These are phyloP conservation scores for Haematococcus lacustris DNA, from an alignment of 139 green algal genomes.

Conservation along the genomic window DNA sequence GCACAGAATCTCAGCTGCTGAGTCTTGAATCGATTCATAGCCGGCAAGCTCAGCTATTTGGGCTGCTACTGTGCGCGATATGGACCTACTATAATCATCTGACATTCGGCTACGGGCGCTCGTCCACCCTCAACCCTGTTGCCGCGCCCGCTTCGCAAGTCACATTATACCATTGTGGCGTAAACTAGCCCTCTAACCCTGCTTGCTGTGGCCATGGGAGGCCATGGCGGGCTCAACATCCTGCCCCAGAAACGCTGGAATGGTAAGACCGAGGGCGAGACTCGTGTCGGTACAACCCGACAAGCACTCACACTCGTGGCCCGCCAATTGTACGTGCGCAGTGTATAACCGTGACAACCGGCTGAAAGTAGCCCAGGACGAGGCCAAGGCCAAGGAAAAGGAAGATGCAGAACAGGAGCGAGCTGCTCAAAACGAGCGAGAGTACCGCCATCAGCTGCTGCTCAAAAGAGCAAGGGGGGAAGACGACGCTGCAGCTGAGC, in stretches of 20 bases:
- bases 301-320: not conserved
- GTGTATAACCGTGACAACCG: constrained; percentile 86
- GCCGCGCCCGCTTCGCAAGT: too few relatives aligned
- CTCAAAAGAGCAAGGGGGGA: too few relatives aligned
- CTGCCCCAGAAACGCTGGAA: constrained; percentile 93
- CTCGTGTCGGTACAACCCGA: too few relatives aligned
- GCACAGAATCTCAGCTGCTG: constrained; percentile 60
- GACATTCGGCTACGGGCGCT: not conserved
- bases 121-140: too few relatives aligned
- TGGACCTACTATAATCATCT: not conserved
- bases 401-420: constrained; percentile 25
- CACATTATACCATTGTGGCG: not conserved
- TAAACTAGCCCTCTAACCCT: not conserved
- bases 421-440: constrained; percentile 43
- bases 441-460: constrained; percentile 44
- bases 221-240: constrained; percentile 94
- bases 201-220: constrained; percentile 81
- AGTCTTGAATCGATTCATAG: constrained; percentile 67
- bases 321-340: constrained; percentile 13
- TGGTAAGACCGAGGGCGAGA: too few relatives aligned
- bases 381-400: constrained; percentile 28
- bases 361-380: constrained; percentile 47
- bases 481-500: too few relatives aligned
- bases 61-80: not conserved
- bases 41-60: constrained; percentile 60